Evolutionary conservation across 2,329 filamentous ascomycete genomes (phyloP).

Genomic region (Aureobasidium subglaciale): DNA sequence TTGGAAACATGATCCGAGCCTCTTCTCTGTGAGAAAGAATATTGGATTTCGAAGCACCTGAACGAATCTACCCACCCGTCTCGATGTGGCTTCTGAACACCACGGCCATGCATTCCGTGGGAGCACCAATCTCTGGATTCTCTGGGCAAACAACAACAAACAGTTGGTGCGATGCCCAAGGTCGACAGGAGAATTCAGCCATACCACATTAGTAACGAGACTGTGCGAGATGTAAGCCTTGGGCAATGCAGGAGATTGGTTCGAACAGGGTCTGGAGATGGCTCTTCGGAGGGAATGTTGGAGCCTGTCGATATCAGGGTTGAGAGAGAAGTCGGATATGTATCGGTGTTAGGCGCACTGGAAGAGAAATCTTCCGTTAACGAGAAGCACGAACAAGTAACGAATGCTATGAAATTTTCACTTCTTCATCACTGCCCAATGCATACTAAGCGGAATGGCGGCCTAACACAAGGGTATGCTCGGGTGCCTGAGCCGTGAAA

Average conservation of each 20-base stretch:
- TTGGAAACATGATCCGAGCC: too few relatives aligned
- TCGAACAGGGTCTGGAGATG: neutral
- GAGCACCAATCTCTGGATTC: neutral
- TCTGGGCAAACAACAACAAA: neutral
- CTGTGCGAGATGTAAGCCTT: neutral
- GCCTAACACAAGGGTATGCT: neutral
- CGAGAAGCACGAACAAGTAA: slow-evolving; percentile 3
- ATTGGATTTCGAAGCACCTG: neutral
- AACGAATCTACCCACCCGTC: too few relatives aligned
- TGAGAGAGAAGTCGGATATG: neutral
- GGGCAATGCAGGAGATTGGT: neutral
- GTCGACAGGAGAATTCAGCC: neutral
- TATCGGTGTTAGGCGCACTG: neutral
- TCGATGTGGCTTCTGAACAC: too few relatives aligned
- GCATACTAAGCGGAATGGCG: too few relatives aligned
- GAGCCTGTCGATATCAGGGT: neutral
- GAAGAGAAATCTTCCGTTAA: neutral
- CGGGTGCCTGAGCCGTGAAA: neutral
- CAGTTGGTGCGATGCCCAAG: neutral
- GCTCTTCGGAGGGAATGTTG: neutral
- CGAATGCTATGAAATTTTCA: neutral
- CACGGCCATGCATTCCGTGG: neutral
- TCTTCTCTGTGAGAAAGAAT: too few relatives aligned
- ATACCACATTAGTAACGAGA: neutral
- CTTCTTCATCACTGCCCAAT: neutral